Conservation (phyloP, 1,284 basidiomycete genomes). For the Cystobasidium sp. region DNA sequence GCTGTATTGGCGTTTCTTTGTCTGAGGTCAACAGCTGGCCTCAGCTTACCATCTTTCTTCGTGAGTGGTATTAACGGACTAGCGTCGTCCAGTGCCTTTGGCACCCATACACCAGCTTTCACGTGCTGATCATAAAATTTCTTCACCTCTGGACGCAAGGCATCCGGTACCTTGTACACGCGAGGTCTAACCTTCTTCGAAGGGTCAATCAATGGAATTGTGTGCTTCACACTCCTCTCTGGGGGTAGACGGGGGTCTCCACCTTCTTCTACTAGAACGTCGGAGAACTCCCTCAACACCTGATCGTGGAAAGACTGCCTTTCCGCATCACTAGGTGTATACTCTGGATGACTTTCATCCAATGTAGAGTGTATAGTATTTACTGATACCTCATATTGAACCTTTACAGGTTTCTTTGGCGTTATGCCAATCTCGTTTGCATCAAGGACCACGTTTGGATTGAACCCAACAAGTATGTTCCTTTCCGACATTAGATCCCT, state of each 20-base stretch:
- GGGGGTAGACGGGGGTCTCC: not conserved
- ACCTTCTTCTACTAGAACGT: not conserved
- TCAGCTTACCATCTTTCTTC: slow-evolving; percentile 9
- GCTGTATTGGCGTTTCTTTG: not conserved
- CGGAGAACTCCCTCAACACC: not conserved
- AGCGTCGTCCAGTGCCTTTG: too few relatives aligned
- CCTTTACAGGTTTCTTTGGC: too few relatives aligned
- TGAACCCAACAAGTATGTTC: not conserved
- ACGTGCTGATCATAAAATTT: slow-evolving; percentile 1
- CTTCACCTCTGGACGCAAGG: not conserved
- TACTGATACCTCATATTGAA: too few relatives aligned
- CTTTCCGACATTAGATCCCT: not conserved
- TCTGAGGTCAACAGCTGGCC: not conserved
- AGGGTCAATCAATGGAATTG: not conserved
- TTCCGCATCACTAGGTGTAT: not conserved
- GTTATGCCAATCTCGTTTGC: too few relatives aligned
- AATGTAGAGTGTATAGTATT: too few relatives aligned
- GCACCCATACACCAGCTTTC: not conserved
- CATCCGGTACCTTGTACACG: not conserved
- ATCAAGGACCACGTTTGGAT: not conserved
- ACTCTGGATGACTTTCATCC: not conserved
- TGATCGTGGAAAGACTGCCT: not conserved
- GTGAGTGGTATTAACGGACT: not conserved
- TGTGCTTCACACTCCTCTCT: not conserved
- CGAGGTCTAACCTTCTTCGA: not conserved